These are phyloP conservation scores for Glycyrrhiza uralensis DNA, from an alignment of 306 rosid genomes.

Conservation along the genomic window DNA sequence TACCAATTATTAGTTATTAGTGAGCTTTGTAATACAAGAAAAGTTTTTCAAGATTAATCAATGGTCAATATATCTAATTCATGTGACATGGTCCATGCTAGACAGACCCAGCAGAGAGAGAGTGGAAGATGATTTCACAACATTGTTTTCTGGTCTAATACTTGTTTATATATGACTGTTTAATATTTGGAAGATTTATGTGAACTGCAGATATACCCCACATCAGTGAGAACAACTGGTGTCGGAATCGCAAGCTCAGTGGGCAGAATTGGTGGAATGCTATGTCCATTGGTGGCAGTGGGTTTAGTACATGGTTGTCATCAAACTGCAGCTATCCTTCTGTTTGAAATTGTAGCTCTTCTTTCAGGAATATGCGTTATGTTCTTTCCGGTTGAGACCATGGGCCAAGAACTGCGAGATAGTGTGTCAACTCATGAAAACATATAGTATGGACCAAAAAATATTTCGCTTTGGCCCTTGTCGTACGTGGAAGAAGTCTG, in stretches of 20 bases:
- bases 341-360: constrained; percentile 67
- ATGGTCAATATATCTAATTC: too few species aligned
- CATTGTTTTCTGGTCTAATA: not conserved
- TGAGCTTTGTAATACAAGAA: not conserved
- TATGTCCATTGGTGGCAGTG: constrained; percentile 89
- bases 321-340: constrained; percentile 68
- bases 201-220: constrained; percentile 82
- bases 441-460: too few species aligned
- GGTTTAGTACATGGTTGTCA: constrained; percentile 84
- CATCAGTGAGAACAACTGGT: constrained; percentile 84
- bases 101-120: not conserved
- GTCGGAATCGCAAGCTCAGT: constrained; percentile 88
- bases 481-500: too few species aligned
- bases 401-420: constrained; percentile 69
- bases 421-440: constrained; percentile 42
- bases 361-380: constrained; percentile 76
- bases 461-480: too few species aligned
- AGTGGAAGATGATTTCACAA: not conserved
- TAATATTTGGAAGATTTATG: constrained; percentile 22
- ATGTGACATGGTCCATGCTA: not conserved
- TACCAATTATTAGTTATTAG: not conserved
- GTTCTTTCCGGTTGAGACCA: constrained; percentile 85
- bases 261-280: constrained; percentile 91
- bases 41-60: not conserved
- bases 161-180: not conserved